A percentile compares a stretch with the other conserved stretches of the same genome.
phyloP scores from a whole-genome alignment of 768 basidiomycete genomes.

The Trametes maxima region DNA sequence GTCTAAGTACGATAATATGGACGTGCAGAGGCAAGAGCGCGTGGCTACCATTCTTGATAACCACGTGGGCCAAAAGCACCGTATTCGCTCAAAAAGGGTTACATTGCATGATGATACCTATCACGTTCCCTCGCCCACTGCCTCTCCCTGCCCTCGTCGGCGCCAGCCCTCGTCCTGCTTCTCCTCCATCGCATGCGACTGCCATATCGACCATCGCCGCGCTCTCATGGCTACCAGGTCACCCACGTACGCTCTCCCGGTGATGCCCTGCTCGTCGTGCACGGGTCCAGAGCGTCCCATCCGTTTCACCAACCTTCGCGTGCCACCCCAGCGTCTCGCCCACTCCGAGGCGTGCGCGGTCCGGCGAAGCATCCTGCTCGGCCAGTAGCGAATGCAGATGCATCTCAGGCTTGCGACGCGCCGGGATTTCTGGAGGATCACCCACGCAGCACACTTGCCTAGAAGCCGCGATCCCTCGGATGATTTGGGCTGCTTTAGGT shows the following conservation, averaged over 20 bases:
- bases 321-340: slow-evolving; percentile 8
- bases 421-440: slow-evolving; percentile 6
- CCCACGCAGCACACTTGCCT: slow-evolving; percentile 5
- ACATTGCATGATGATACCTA: slow-evolving; percentile 25
- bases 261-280: not conserved
- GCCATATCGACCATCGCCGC: slow-evolving; percentile 18
- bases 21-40: slow-evolving; percentile 24
- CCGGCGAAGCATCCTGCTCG: not conserved
- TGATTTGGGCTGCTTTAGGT: slow-evolving; percentile 16
- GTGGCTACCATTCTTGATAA: slow-evolving; percentile 25
- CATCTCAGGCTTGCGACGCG: not conserved
- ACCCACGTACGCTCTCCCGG: not conserved
- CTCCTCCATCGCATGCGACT: slow-evolving; percentile 15
- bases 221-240: slow-evolving; percentile 15
- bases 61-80: slow-evolving; percentile 22
- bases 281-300: not conserved
- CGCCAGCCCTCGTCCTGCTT: not conserved
- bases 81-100: slow-evolving; percentile 20
- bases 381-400: not conserved
- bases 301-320: not conserved
- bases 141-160: not conserved
- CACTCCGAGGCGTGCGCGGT: slow-evolving; percentile 13
- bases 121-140: slow-evolving; percentile 15
- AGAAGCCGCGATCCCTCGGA: slow-evolving; percentile 14
- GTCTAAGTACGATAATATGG: slow-evolving; percentile 23